Evolutionary conservation across 495 filamentous ascomycete genomes (phyloP), one percentile per base, ranked within the genome.

Genomic region (Elasticomyces elasticus): DNA sequence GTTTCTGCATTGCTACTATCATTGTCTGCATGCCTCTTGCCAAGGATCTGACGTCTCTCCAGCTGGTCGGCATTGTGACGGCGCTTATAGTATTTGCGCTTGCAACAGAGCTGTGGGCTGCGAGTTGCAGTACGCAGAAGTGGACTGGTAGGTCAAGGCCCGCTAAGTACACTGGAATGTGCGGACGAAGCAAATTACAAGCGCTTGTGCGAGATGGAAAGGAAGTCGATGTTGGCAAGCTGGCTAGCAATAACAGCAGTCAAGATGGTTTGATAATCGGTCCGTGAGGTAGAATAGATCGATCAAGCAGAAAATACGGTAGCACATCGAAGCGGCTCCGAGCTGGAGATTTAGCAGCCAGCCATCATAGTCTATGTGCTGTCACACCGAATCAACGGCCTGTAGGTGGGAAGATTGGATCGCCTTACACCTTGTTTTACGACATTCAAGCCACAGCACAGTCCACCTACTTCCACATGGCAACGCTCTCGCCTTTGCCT

Each of bases 91-190:
- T 71, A 13, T 71, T 72, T 51, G 70, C 74, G 12, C 57, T 80
- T 47, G 38, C 71, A 13, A 42, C 79, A 13, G 79, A 82, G 61
- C 60, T 80, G 1, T 73, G 67, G 56, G 78, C 76, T 19, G 66
- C 64, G 23, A 76, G 69, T 24, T 76, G 71, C 56, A 59, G 58
- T 30, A 60, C 67, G 37, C 69, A 80, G 22, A 43, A 45, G 22
- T 58, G 30, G 44, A 49, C 26, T n/a, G 46, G 54, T 20, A 55
- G 56, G 22, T 56, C 51, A 27, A 53, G 46, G 20, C 63, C 59
- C 54, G 63, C 64, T 51, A 55, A 55, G 27, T 76, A 72, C 62
- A 51, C 40, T 10, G 68, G 74, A 23, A 51, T 64, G 35, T 68
- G 74, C 64, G 66, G 56, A 40, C 62, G 56, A 52, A 68, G 62